Evolutionary conservation across 2,329 filamentous ascomycete species (phyloP), one percentile per base, ranked within the genome.

Genomic region (Ilyonectria mors-panacis): DNA sequence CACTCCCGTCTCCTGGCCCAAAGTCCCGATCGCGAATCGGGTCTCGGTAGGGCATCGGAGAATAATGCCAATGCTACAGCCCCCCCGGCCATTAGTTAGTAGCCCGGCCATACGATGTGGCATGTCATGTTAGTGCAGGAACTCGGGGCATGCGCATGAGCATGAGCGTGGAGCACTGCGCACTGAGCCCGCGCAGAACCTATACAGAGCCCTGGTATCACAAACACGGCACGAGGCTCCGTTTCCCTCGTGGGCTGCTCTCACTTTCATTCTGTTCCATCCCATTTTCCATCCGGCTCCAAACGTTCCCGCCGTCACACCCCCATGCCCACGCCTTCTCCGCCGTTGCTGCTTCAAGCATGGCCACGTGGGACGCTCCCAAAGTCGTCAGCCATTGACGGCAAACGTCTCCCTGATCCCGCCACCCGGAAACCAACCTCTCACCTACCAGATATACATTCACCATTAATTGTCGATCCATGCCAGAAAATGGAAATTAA

Each of bases 51-150:
- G 30, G 6, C 10, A n/a, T 35, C 50, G 28, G 30, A 53, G 30
- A 53, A 53, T 53, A 37, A 37, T 53, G 28, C 50, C 6, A 21
- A 53, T 53, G 28, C 28, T 33, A 33, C 50, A 53, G 50, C 50
- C 35, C 50, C 50, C 50, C 50, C 33, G 30, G 12, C 50, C n/a
- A 9, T 35, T 19, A 28, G 17, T 39, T 3, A n/a, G 15, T 42
- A 21, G 50, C 50, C 39, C 28, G 23, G n/a, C 28, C 48, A 51
- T 19, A 30, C 15, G 12, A 23, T n/a, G 33, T 19, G 19, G 19
- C 50, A 53, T 19, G 50, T n/a, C 50, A 30, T 53, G n/a, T 35
- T 21, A 35, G 28, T 37, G 12, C 50, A 53, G 50, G 28, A 12
- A 33, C 33, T 51, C 48, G 6, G 10, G 19, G 44, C n/a, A 45